Base-by-base conservation (phyloP, 805 yeast species). In the Saitoella complicata region DNA sequence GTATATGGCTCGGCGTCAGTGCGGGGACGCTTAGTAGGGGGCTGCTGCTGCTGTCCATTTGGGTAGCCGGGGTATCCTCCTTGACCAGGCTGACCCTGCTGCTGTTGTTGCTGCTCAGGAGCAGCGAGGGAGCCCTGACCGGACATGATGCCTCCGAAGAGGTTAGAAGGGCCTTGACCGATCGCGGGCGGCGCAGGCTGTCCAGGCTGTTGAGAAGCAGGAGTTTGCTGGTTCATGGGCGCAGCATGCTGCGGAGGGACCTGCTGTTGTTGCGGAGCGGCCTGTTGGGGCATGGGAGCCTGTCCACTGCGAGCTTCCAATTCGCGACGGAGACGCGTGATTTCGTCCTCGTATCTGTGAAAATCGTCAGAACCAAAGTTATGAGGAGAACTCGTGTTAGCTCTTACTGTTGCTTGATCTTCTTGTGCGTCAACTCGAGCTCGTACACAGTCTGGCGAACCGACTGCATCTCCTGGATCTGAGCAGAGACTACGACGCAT, bases 391-490 rank as follows among this genome's bases (percentile, higher is more conserved):
- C 6, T 34, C 4, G n/a, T 1, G 11, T 4, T 13, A 11, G 31
- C 29, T 41, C 51, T 12, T 47, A 52, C 40, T 87, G 86, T 58
- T 88, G 96, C 65, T 88, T 87, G 73, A 91, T 82, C 59, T 84
- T 83, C 54, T 94, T 73, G 67, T 88, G 97, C 37, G 94, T 88
- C 72, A 80, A 74, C 62, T 88, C 96, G 56, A 88, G 72, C 60
- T 91, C 97, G 58, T 79, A 86, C 31, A 88, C 94, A 7, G 95
- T 84, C 58, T 86, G 93, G 57, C 95, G 75, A 47, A 88, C 86
- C 60, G 83, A 94, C 59, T 86, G 87, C 74, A 88, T 78, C 63
- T 91, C 98, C 44, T 79, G 81, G 46, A 85, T 78, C 64, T 88
- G 96, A 8, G 37, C 29, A 11, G n/a, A 7, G 29, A 42, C 33